Conservation (phyloP, 2,329 filamentous ascomycete genomes). For the Aspergillus transmontanensis region DNA sequence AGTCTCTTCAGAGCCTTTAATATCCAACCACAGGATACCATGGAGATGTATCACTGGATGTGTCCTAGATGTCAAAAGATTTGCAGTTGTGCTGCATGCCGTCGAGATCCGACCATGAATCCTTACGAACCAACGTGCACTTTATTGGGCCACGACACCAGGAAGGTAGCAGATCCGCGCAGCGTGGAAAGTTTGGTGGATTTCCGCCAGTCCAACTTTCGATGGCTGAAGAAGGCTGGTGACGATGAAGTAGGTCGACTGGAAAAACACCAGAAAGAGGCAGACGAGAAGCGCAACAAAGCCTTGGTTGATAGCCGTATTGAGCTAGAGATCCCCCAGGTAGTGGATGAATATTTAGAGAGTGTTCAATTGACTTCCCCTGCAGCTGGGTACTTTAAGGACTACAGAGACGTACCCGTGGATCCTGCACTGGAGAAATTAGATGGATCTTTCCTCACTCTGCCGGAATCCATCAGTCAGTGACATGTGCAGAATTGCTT, state of each 20-base stretch:
- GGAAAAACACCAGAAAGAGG: slow-evolving; percentile 55
- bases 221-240: slow-evolving; percentile 71
- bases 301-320: slow-evolving; percentile 48
- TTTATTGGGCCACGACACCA: slow-evolving; percentile 86
- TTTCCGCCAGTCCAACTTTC: slow-evolving; percentile 84
- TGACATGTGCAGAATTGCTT: neutral
- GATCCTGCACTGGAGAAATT: slow-evolving; percentile 43
- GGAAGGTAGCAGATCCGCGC: slow-evolving; percentile 83
- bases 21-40: slow-evolving; percentile 77
- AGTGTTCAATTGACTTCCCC: slow-evolving; percentile 33
- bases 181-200: slow-evolving; percentile 90
- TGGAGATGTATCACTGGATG: slow-evolving; percentile 81
- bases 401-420: slow-evolving; percentile 41
- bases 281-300: slow-evolving; percentile 55
- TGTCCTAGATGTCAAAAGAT: slow-evolving; percentile 85
- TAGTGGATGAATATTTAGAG: neutral
- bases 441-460: slow-evolving; percentile 19
- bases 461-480: slow-evolving; percentile 7
- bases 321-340: slow-evolving; percentile 34
- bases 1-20: slow-evolving; percentile 89
- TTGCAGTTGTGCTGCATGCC: slow-evolving; percentile 84
- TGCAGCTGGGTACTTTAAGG: slow-evolving; percentile 6
- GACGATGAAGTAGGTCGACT: slow-evolving; percentile 53
- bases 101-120: slow-evolving; percentile 65
- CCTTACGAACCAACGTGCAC: slow-evolving; percentile 88